Evolutionary conservation across 768 basidiomycete genomes (phyloP), one percentile per base, ranked within the genome.

Genomic region (Lactarius tabidus): DNA sequence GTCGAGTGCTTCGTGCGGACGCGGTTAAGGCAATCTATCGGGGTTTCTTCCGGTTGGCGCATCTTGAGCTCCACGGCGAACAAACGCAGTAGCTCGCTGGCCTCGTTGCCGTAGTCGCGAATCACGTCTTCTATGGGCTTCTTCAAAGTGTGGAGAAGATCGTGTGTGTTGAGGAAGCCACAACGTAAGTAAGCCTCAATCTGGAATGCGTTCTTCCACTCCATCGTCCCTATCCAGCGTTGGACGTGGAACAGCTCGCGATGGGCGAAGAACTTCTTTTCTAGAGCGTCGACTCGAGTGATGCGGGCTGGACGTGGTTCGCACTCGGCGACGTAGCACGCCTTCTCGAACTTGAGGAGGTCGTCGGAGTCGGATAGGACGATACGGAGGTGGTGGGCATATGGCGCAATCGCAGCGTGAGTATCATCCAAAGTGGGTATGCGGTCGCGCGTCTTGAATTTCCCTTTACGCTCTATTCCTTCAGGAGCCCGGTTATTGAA

Each of bases 151-250:
- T 75, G 57, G 7, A 75, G 71, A 1, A 93, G 52, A 38, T 91
- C 88, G 9, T 75, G 74, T 0, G 89, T 85, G 64, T 85, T 84
- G 26, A 93, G 77, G 23, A 84, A 74, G 0, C 83, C 82, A 65
- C 88, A 89, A 28, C 78, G 84, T 6, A 93, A 73, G 14, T 91
- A 77, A 0, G 85, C 82, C 72, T 90, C 90, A 33, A 92, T 76
- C 73, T 94, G 92, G 72, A 92, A 94, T 0, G 86, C 88, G 36
- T 91, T 79, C 5, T 77, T 74, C 88, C 89, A 93, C 17, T 81
- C 78, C 54, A 87, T 79, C 4, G 72, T 74, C 35, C 73, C 72
- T 51, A 89, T 68, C 75, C 79, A 79, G 18, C 70, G 71, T 18
- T 78, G 75, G 10, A 90, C 72, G 10, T 74, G 75, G 65, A 80